Evolutionary conservation across 2,329 filamentous ascomycete genomes (phyloP).

Genomic region (Blastomyces emzantsi): DNA sequence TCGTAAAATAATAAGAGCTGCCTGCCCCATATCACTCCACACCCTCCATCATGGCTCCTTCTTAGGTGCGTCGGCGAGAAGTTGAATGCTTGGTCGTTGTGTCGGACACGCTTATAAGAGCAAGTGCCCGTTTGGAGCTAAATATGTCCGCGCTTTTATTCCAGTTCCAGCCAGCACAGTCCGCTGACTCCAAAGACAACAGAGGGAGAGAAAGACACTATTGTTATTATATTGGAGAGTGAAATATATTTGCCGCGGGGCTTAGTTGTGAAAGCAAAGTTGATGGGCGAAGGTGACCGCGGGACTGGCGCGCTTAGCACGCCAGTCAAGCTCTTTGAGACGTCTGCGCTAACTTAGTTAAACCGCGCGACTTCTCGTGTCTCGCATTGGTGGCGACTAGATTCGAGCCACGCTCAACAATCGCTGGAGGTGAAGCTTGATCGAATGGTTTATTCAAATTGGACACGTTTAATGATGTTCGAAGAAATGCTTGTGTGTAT

Average conservation of each 20-base stretch:
- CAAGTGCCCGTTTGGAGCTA: not conserved
- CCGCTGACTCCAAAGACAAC: not conserved
- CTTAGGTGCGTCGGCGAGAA: not conserved
- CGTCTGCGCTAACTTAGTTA: not conserved
- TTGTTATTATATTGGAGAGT: not conserved
- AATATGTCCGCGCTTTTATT: not conserved
- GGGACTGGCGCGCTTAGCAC: not conserved
- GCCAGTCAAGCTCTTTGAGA: not conserved
- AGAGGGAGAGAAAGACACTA: not conserved
- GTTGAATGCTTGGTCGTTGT: too few relatives aligned
- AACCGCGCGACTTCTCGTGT: not conserved
- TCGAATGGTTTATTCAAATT: not conserved
- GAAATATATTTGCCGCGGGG: not conserved
- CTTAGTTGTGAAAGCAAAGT: not conserved
- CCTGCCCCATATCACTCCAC: not conserved
- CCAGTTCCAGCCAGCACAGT: not conserved
- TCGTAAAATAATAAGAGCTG: not conserved
- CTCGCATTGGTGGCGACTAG: not conserved
- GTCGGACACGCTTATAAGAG: not conserved
- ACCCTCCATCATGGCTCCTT: not conserved
- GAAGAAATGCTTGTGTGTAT: not conserved
- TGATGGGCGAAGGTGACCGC: not conserved
- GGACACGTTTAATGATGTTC: not conserved
- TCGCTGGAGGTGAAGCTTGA: too few relatives aligned
- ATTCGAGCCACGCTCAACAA: not conserved